These are phyloP conservation scores for Tuber melanosporum DNA, from an alignment of 495 filamentous ascomycete genomes.

Conservation along the genomic window DNA sequence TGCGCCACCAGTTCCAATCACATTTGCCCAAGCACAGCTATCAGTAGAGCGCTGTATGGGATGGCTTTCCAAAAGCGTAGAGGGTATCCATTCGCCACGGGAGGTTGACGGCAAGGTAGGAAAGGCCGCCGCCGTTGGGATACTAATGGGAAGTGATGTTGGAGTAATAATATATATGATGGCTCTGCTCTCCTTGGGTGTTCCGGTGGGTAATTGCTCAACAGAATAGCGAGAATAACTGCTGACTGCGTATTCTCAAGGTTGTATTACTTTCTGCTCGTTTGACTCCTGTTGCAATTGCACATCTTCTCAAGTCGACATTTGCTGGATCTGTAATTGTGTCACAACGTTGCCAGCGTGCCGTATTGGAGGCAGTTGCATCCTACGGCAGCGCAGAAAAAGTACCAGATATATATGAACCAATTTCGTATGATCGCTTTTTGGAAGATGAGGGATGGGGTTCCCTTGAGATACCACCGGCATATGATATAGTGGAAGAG, in stretches of 20 bases:
- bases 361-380: slow-evolving; percentile 36
- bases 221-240: neutral
- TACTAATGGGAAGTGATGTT: slow-evolving; percentile 34
- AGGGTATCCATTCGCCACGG: slow-evolving; percentile 17
- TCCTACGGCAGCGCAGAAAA: slow-evolving; percentile 28
- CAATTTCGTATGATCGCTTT: slow-evolving; percentile 32
- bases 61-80: slow-evolving; percentile 14
- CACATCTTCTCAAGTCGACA: slow-evolving; percentile 32
- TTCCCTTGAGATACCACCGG: slow-evolving; percentile 16
- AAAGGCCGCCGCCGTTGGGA: slow-evolving; percentile 24
- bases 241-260: slow-evolving; percentile 6
- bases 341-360: slow-evolving; percentile 25
- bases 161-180: slow-evolving; percentile 33
- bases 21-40: slow-evolving; percentile 22
- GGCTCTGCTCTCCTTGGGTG: slow-evolving; percentile 25
- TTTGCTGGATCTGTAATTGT: slow-evolving; percentile 29
- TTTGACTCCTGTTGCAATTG: slow-evolving; percentile 32
- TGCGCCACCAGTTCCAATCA: slow-evolving; percentile 19
- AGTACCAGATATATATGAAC: slow-evolving; percentile 24
- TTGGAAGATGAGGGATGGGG: slow-evolving; percentile 24
- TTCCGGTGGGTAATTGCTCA: slow-evolving; percentile 16
- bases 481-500: slow-evolving; percentile 31
- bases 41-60: slow-evolving; percentile 27
- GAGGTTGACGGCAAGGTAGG: slow-evolving; percentile 14
- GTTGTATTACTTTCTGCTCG: slow-evolving; percentile 30